Percentiles rank a stretch among this genome's conserved stretches.
phyloP scores from a whole-genome alignment of 2,329 filamentous ascomycete genomes.

The Cordyceps fumosorosea region DNA sequence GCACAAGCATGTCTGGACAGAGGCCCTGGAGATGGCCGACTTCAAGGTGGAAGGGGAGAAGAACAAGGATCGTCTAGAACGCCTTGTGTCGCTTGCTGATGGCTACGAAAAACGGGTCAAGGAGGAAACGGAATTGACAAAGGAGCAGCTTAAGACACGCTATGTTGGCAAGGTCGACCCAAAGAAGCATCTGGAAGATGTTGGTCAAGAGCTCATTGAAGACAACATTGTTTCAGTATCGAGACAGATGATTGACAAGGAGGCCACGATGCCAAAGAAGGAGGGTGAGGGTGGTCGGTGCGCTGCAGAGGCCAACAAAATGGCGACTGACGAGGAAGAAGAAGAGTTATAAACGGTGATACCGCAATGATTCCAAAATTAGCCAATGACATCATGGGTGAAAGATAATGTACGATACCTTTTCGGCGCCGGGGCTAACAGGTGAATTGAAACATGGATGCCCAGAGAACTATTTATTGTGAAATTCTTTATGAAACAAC shows the following conservation, averaged over 20 bases:
- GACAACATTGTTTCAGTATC: slow-evolving; percentile 99
- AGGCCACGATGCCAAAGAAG: slow-evolving; percentile 82
- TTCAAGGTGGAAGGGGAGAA: slow-evolving; percentile 77
- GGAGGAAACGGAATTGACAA: slow-evolving; percentile 94
- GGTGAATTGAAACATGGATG: neutral
- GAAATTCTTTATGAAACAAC: neutral
- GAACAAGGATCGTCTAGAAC: slow-evolving; percentile 83
- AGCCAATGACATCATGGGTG: neutral
- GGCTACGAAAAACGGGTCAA: slow-evolving; percentile 98
- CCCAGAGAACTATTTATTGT: neutral
- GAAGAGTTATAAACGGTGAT: slow-evolving; percentile 28
- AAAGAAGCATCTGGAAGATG: slow-evolving; percentile 97
- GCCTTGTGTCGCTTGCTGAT: slow-evolving; percentile 82
- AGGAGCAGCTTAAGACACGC: slow-evolving; percentile 96
- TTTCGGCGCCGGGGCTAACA: neutral
- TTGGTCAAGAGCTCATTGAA: slow-evolving; percentile 94
- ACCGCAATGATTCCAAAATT: neutral
- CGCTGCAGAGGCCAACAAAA: slow-evolving; percentile 49
- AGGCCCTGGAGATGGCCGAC: slow-evolving; percentile 93
- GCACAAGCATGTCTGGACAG: slow-evolving; percentile 99
- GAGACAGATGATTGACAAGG: slow-evolving; percentile 98
- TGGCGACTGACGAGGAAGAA: slow-evolving; percentile 59
- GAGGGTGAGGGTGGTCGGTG: slow-evolving; percentile 44
- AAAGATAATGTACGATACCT: slow-evolving; percentile 12
- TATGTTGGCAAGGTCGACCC: slow-evolving; percentile 98